A percentile compares a stretch with the other conserved stretches of the same genome.
Conservation (phyloP, 2,329 filamentous ascomycete species). For the Monilinia vaccinii-corymbosi region DNA sequence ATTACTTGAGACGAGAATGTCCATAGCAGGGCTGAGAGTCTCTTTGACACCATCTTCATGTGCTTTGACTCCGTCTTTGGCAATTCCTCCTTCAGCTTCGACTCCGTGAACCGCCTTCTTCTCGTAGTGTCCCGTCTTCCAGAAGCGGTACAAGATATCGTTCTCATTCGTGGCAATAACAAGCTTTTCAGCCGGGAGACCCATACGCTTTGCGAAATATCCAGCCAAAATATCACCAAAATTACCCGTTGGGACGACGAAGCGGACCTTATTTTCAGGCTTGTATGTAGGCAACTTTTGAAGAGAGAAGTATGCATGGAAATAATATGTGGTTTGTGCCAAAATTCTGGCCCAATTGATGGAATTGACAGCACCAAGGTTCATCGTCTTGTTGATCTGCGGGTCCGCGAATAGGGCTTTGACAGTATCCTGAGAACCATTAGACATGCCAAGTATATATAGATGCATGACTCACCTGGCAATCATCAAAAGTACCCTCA, state of each 20-base stretch:
- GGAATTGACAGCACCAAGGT: slow-evolving; percentile 87
- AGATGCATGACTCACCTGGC: slow-evolving; percentile 50
- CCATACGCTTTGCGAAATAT: slow-evolving; percentile 88
- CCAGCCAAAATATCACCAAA: slow-evolving; percentile 92
- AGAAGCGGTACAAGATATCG: slow-evolving; percentile 93
- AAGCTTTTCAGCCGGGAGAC: slow-evolving; percentile 77
- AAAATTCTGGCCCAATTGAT: slow-evolving; percentile 96
- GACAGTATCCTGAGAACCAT: slow-evolving; percentile 61
- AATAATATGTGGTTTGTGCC: slow-evolving; percentile 96
- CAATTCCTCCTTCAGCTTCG: slow-evolving; percentile 45
- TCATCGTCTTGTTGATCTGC: slow-evolving; percentile 71
- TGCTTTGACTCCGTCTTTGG: slow-evolving; percentile 48
- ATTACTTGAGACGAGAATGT: slow-evolving; percentile 92
- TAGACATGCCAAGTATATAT: slow-evolving; percentile 8
- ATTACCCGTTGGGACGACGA: slow-evolving; percentile 90
- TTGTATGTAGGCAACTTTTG: slow-evolving; percentile 51
- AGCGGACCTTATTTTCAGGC: slow-evolving; percentile 62
- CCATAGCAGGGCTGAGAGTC: slow-evolving; percentile 92
- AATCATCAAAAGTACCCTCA: slow-evolving; percentile 89
- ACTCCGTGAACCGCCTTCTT: slow-evolving; percentile 60
- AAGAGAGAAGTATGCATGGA: slow-evolving; percentile 85
- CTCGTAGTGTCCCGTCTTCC: slow-evolving; percentile 81
- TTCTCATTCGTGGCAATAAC: slow-evolving; percentile 95
- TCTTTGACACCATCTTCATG: slow-evolving; percentile 73
- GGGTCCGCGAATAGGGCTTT: slow-evolving; percentile 86